A percentile compares a stretch with the other conserved stretches of the same genome.
Evolutionary conservation across 768 basidiomycete genomes (phyloP).

Genomic region (Pleurotus platypus): DNA sequence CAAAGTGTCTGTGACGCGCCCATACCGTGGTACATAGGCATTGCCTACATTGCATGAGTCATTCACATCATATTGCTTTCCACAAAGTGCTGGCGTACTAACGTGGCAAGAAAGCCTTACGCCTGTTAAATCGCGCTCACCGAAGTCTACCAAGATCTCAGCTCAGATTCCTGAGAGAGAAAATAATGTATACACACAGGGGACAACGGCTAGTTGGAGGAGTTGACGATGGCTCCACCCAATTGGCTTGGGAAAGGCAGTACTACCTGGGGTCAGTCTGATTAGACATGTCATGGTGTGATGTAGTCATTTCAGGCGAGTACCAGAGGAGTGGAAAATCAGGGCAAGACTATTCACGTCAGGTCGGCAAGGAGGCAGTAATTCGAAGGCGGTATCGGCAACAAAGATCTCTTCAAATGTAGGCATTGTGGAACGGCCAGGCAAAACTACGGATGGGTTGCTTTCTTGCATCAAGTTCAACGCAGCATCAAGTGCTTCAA

Average conservation of each 20-base stretch:
- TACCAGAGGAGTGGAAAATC: conserved; percentile 5
- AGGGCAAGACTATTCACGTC: neutral
- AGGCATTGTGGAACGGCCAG: conserved; percentile 13
- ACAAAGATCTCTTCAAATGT: conserved; percentile 15
- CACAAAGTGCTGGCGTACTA: neutral
- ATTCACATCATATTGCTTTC: neutral
- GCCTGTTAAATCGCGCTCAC: conserved; percentile 4
- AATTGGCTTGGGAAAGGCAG: conserved; percentile 5
- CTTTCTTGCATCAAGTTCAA: conserved; percentile 14
- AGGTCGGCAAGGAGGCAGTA: neutral
- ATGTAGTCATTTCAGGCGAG: neutral
- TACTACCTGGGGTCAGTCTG: neutral
- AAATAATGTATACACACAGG: neutral
- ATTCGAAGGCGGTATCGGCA: neutral
- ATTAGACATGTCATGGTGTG: neutral
- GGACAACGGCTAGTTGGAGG: conserved; percentile 1
- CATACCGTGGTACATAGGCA: conserved; percentile 10
- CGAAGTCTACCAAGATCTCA: neutral
- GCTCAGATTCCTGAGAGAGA: neutral
- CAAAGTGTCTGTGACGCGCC: conserved; percentile 11
- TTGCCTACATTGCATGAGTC: neutral
- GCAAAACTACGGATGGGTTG: neutral
- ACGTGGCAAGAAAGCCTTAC: conserved; percentile 1
- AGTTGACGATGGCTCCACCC: neutral
- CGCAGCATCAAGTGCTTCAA: conserved; percentile 12